Percentiles rank a stretch among this genome's conserved stretches.
phyloP scores from a whole-genome alignment of 2,329 filamentous ascomycete species.

The Diplodia sapinea region DNA sequence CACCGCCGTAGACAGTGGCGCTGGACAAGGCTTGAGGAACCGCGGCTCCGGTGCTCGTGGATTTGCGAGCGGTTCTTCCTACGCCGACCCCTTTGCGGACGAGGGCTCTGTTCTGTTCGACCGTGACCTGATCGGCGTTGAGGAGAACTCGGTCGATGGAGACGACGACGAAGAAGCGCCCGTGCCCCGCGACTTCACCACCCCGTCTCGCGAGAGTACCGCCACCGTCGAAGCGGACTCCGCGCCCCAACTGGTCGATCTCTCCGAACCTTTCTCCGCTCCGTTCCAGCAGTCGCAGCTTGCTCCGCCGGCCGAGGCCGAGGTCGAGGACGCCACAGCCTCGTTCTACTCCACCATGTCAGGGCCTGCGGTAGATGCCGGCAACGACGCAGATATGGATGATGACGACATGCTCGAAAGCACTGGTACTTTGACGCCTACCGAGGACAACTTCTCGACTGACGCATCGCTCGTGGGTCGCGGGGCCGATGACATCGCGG shows the following conservation, averaged over 20 bases:
- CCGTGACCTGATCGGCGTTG: slow-evolving; percentile 41
- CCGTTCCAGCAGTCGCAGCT: slow-evolving; percentile 36
- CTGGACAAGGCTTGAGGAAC: slow-evolving; percentile 35
- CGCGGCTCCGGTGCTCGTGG: slow-evolving; percentile 33
- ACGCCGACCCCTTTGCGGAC: slow-evolving; percentile 55
- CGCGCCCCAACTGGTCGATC: slow-evolving; percentile 42
- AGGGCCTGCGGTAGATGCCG: slow-evolving; percentile 24
- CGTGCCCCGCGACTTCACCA: slow-evolving; percentile 39
- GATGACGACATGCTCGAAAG: slow-evolving; percentile 38
- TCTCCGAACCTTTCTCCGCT: slow-evolving; percentile 36
- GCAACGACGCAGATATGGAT: slow-evolving; percentile 34
- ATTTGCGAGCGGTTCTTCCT: slow-evolving; percentile 49
- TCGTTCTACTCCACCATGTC: slow-evolving; percentile 46
- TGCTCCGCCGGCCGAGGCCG: slow-evolving; percentile 24
- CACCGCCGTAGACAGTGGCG: slow-evolving; percentile 34
- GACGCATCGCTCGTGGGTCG: slow-evolving; percentile 37
- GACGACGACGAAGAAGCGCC: slow-evolving; percentile 42
- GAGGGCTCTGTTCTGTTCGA: slow-evolving; percentile 53
- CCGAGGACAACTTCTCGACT: slow-evolving; percentile 44
- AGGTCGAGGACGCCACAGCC: slow-evolving; percentile 20
- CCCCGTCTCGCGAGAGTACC: slow-evolving; percentile 41
- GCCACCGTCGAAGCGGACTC: slow-evolving; percentile 40
- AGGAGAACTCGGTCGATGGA: slow-evolving; percentile 32
- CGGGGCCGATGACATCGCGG: slow-evolving; percentile 44
- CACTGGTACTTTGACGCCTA: slow-evolving; percentile 47